Base-by-base conservation (phyloP, 2,329 filamentous ascomycete genomes). In the Trichothecium roseum region DNA sequence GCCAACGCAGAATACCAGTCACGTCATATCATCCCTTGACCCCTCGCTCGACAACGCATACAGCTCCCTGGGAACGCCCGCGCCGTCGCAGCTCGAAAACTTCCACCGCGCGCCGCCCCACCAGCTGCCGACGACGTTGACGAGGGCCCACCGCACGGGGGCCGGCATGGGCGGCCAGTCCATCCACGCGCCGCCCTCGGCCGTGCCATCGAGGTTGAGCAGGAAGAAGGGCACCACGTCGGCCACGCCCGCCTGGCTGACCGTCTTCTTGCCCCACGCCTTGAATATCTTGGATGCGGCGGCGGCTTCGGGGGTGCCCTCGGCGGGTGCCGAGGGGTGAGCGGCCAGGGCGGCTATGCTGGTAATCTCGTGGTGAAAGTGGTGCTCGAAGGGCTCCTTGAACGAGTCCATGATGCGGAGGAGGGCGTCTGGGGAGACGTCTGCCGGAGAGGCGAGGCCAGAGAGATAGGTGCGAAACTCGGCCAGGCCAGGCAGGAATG, bases 181-280 rank as follows among this genome's bases (percentile, higher is more conserved):
- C 10, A 61, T 62, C 74, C 76, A 80, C 47, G 64, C 51, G 17
- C 73, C 74, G 5, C 68, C 68, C 53, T 81, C 78, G 12, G 59
- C 64, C 3, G 67, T 74, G 29, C 61, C 54, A 50, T 81, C 78
- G 16, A 78, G 55, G 48, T 81, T 81, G 43, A 78, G 53, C 37
- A 81, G 49, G 57, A 81, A 78, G 46, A 81, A 79, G 2, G 75
- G 74, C 13, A 81, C 67, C 0, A 75, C 74, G 40, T 79, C 74
- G 14, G 66, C 59, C 27, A 66, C 61, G 18, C 72, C 72, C 1
- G 72, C 73, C 55, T 77, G 77, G 32, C 62, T 70, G n/a, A 79
- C 69, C 2, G 73, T 78, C 50, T 62, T 69, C 62, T 78, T 77
- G 39, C 74, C 74, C 73, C 73, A 78, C 2, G 60, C 53, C 58